A percentile compares a stretch with the other conserved stretches of the same genome.
phyloP scores from a whole-genome alignment of 2,329 filamentous ascomycete genomes.

The Shiraia bambusicola region DNA sequence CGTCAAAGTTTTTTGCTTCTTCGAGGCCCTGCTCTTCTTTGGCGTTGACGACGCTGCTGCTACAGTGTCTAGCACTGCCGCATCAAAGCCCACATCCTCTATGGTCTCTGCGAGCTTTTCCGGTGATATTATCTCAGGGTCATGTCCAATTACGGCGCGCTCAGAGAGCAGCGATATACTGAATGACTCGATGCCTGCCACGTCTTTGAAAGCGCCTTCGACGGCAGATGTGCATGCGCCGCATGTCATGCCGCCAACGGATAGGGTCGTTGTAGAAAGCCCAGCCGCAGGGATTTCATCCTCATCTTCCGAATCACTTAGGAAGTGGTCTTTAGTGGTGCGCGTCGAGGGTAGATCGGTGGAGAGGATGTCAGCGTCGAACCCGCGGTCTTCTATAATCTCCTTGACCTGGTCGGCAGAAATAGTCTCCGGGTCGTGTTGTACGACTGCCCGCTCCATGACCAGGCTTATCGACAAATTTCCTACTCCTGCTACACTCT shows the following conservation, averaged over 20 bases:
- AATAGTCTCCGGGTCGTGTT: conserved; percentile 77
- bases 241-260: conserved; percentile 87
- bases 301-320: conserved; percentile 40
- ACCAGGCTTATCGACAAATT: conserved; percentile 90
- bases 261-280: conserved; percentile 65
- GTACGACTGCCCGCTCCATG: conserved; percentile 92
- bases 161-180: conserved; percentile 83
- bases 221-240: conserved; percentile 86
- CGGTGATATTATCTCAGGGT: conserved; percentile 57
- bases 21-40: conserved; percentile 40
- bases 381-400: conserved; percentile 87
- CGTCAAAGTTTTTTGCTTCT: conserved; percentile 56
- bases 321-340: conserved; percentile 37
- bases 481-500: conserved; percentile 75
- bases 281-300: conserved; percentile 45
- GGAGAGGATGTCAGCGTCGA: conserved; percentile 85
- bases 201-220: conserved; percentile 75
- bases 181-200: conserved; percentile 71
- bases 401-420: conserved; percentile 75
- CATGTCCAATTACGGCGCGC: conserved; percentile 81
- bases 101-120: conserved; percentile 60
- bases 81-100: conserved; percentile 75
- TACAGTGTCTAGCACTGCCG: conserved; percentile 72
- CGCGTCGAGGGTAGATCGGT: conserved; percentile 67
- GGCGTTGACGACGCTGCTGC: conserved; percentile 41